phyloP scores from a whole-genome alignment of 1,139 yeast genomes.

The Saccharomyces hybrid region DNA sequence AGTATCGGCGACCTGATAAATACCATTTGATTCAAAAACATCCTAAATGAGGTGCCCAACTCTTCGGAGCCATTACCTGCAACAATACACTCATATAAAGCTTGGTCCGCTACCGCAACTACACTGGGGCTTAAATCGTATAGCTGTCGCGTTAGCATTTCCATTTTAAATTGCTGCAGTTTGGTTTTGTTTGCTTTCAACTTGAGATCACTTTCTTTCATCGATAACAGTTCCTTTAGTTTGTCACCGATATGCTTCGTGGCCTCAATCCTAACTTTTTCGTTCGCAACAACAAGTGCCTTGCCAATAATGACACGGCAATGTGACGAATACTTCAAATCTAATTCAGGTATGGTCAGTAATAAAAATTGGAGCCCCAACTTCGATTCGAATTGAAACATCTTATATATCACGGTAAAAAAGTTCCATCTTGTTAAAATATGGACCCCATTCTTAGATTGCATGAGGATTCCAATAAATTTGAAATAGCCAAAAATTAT shows the following conservation, averaged over 20 bases:
- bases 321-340: constrained; percentile 58
- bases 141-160: constrained; percentile 56
- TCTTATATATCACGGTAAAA: constrained; percentile 70
- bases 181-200: constrained; percentile 7
- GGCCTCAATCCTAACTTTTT: constrained; percentile 47
- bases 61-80: constrained; percentile 34
- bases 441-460: constrained; percentile 52
- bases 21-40: constrained; percentile 30
- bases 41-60: constrained; percentile 19
- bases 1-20: constrained; percentile 37
- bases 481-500: constrained; percentile 70
- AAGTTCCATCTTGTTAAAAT: constrained; percentile 77
- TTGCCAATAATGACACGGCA: constrained; percentile 60
- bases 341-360: constrained; percentile 52
- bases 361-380: constrained; percentile 52
- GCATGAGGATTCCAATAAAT: constrained; percentile 66
- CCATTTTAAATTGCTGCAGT: constrained; percentile 34
- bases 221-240: constrained; percentile 13
- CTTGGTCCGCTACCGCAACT: constrained; percentile 48
- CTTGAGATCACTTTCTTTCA: constrained; percentile 7
- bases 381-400: constrained; percentile 49
- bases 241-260: constrained; percentile 44
- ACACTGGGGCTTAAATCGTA: constrained; percentile 60
- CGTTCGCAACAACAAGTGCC: constrained; percentile 52
- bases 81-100: constrained; percentile 39